Evolutionary conservation across 2,329 filamentous ascomycete genomes (phyloP).

Genomic region (Tolypocladium endophyticum): DNA sequence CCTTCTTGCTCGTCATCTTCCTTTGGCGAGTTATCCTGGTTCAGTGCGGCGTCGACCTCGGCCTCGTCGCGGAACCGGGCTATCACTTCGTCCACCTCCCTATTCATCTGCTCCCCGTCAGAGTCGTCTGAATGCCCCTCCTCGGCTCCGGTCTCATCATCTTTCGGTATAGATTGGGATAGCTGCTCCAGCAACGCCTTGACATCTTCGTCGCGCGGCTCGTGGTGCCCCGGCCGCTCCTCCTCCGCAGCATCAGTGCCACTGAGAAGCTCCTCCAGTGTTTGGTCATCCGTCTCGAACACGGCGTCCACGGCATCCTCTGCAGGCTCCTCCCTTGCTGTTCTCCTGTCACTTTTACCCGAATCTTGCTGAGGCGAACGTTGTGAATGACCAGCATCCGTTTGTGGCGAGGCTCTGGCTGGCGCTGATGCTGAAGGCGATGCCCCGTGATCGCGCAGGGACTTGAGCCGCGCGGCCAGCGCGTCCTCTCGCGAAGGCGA

Average conservation of each 20-base stretch:
- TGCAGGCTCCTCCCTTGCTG: neutral
- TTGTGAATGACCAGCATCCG: neutral
- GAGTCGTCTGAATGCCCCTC: conserved; percentile 29
- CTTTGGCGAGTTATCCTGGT: neutral
- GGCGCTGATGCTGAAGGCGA: conserved; percentile 11
- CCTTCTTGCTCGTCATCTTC: neutral
- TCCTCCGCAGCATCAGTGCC: conserved; percentile 26
- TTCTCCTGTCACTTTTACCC: neutral
- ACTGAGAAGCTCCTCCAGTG: conserved; percentile 39
- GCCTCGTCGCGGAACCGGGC: conserved; percentile 35
- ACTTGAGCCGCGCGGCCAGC: conserved; percentile 40
- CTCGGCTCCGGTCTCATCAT: neutral
- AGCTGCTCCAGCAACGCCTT: conserved; percentile 26
- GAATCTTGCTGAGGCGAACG: neutral
- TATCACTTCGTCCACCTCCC: conserved; percentile 33
- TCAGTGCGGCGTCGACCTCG: conserved; percentile 19
- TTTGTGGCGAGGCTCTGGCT: neutral
- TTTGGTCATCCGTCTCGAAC: conserved; percentile 39
- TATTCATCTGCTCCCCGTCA: conserved; percentile 38
- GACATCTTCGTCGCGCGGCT: conserved; percentile 21
- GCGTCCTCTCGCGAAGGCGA: conserved; percentile 37
- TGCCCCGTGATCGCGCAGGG: conserved; percentile 31
- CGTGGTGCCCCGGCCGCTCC: neutral
- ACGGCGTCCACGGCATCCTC: conserved; percentile 27
- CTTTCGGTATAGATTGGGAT: conserved; percentile 20